Base-by-base conservation (phyloP, 176 grass and related monocot genomes). In the Rhynchospora breviuscula region DNA sequence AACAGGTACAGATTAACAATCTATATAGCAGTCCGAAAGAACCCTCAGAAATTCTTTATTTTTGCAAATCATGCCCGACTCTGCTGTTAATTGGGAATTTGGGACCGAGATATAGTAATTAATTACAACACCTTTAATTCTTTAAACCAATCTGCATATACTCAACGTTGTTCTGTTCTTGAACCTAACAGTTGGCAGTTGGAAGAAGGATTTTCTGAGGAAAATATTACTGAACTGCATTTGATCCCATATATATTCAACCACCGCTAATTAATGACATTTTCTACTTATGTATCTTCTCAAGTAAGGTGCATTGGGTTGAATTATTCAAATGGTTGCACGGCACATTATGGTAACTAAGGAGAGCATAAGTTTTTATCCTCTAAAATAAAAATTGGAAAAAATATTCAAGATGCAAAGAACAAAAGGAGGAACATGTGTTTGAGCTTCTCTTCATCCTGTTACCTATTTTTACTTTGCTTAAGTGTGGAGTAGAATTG, bases 1-100 rank as follows among this genome's bases (percentile, higher is more conserved):
- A 93, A 71, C 96, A 90, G 88, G 88, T 90, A 82, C 62, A 29
- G 17, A 53, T 25, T 48, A 59, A 17, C 14, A 70, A 69, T 70
- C 19, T 23, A 70, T 40, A 40, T 52, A 52, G 49, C 49, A 52
- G 7, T 70, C 3, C 67, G 17, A 70, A 21, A 46, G 45, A 70
- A 46, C 67, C 8, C 67, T 70, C n/a, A 46, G 8, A 70, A 70
- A 8, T 17, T 70, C 8, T 40, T 45, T 70, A 21, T n/a, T 70
- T 46, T 70, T 70, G 35, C 40, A n/a, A 69, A 45, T 67, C 25
- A 68, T 9, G 4, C 43, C 1, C 43, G 19, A 48, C 7, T 76
- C n/a, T 77, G 72, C 72, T 67, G 13, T 40, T 77, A 53, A 53
- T 53, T 52, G 29, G 29, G 25, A 67, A 53, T 26, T 53, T 52